Conservation (phyloP, 805 yeast species). For the Scheffersomyces amazonensis region DNA sequence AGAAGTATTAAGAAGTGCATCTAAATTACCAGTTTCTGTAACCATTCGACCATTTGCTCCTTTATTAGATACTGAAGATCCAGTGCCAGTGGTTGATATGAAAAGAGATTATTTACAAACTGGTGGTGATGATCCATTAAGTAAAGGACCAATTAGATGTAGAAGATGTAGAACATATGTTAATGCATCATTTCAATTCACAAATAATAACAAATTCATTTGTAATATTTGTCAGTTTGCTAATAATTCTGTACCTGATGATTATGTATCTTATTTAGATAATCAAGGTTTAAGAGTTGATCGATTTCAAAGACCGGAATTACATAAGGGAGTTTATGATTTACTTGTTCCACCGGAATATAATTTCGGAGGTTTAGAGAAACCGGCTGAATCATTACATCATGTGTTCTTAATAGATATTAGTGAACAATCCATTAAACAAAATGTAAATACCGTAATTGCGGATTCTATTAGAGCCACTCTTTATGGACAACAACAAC, state of each 20-base stretch:
- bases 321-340: conserved; percentile 82
- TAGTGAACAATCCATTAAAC: conserved; percentile 53
- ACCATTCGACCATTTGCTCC: conserved; percentile 85
- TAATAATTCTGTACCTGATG: conserved; percentile 63
- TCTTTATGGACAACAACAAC: conserved; percentile 19
- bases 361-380: conserved; percentile 43
- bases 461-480: conserved; percentile 69
- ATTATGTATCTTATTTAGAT: conserved; percentile 64
- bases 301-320: conserved; percentile 65
- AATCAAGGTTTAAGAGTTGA: conserved; percentile 63
- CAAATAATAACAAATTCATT: conserved; percentile 58
- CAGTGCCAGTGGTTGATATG: conserved; percentile 70
- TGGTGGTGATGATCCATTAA: conserved; percentile 25
- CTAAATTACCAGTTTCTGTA: conserved; percentile 80
- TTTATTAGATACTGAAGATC: conserved; percentile 43
- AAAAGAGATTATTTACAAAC: conserved; percentile 13
- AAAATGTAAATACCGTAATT: conserved; percentile 58
- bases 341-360: conserved; percentile 73
- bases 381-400: conserved; percentile 48
- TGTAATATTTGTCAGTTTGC: conserved; percentile 85
- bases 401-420: conserved; percentile 76
- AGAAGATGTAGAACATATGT: conserved; percentile 87
- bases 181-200: conserved; percentile 76
- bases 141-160: conserved; percentile 80
- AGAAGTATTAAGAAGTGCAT: conserved; percentile 62